Percentiles rank a stretch among this genome's conserved stretches.
phyloP scores from a whole-genome alignment of 169 alveolate species.

The Plasmodium coatneyi region DNA sequence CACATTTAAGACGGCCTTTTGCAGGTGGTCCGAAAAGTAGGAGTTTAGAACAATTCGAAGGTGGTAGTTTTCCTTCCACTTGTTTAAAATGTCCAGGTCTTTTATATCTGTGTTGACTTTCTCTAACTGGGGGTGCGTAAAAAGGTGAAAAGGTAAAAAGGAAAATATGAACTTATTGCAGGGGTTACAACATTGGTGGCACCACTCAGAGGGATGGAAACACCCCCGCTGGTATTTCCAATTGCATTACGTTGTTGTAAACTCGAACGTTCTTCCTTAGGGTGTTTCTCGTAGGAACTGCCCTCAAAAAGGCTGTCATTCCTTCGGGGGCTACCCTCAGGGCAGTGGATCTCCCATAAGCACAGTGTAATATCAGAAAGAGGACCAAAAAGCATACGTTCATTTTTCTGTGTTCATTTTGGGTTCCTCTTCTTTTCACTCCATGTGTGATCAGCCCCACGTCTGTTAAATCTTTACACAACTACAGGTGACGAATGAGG shows the following conservation, averaged over 20 bases:
- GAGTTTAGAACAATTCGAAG: conserved; percentile 43
- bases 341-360: background rate
- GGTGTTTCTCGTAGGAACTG: background rate
- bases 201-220: background rate
- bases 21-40: conserved; percentile 70
- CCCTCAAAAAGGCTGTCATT: background rate
- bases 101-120: conserved; percentile 43
- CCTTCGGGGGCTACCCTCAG: conserved; percentile 13
- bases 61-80: conserved; percentile 68
- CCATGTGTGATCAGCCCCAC: background rate
- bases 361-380: conserved; percentile 18
- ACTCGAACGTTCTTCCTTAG: background rate
- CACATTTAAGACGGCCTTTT: conserved; percentile 57
- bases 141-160: background rate
- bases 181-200: background rate
- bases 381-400: background rate
- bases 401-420: conserved; percentile 45
- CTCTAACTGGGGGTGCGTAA: conserved; percentile 1
- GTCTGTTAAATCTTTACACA: background rate
- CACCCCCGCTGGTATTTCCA: background rate
- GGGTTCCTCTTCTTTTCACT: background rate
- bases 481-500: background rate
- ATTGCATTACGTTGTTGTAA: conserved; percentile 45
- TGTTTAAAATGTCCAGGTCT: conserved; percentile 53
- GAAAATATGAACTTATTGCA: background rate